Evolutionary conservation across 352 stramenopile species (phyloP), one percentile per base, ranked within the genome.

Genomic region (Aphanomyces invadans): DNA sequence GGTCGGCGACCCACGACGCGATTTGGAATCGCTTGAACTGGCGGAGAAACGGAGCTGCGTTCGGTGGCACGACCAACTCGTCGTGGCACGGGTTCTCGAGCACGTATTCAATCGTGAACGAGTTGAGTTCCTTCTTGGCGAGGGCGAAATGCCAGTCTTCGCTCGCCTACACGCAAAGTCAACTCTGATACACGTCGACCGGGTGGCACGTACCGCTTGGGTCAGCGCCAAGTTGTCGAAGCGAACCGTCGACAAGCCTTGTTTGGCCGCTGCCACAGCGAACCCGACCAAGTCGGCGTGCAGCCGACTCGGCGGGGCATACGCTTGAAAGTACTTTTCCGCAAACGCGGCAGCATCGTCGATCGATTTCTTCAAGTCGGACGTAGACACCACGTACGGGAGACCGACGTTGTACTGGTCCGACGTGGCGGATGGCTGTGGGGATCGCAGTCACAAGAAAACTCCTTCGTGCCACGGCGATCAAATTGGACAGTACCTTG

Each of bases 291-390:
- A 77, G 45, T 90, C 76, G 7, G 76, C 83, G 65, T 79, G 76
- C 66, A 19, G 10, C 4, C 67, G 70, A 26, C 71, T 33, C 51
- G 82, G 61, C 0, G 77, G 73, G 42, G 76, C 73, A 36, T 79
- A 67, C 15, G 75, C 68, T 3, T 74, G 75, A 17, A 77, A 76
- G 7, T 76, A 29, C 36, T 57, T 72, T 10, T 84, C 62, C 1
- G 81, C 79, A 68, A 91, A 80, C 19, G 76, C 78, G 69, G 74
- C 81, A 46, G 88, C 89, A 70, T 92, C 84, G 57, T 87, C 79
- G 45, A 88, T 69, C 4, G 89, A 42, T 23, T 52, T 42, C 9
- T 62, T 64, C 32, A 92, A 57, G 69, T 90, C 80, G 17, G 78
- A 70, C 9, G 73, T 74, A 10, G 78, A 81, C 28, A 92, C 68